Base-by-base conservation (phyloP, 116 monocot species). In the Cymodocea nodosa region DNA sequence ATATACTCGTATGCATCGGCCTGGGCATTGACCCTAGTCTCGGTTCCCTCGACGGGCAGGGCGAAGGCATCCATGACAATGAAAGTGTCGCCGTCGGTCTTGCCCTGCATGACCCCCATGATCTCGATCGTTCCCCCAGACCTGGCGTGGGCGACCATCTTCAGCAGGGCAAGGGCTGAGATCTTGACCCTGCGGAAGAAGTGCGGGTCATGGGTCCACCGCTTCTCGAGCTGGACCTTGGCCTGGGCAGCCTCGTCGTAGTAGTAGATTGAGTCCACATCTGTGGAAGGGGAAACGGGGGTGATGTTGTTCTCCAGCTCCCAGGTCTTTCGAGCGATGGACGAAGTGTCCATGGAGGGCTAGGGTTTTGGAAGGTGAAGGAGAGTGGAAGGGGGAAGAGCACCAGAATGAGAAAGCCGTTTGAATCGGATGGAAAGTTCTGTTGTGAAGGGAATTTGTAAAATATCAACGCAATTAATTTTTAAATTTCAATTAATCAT, bases 81-180 rank as follows among this genome's bases (percentile, higher is more conserved):
- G 35, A 98, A 76, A 51, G 86, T 69, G 66, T 98, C 89, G 17
- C 98, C 92, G 8, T 80, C 88, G 22, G 80, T 88, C 78, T 88
- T 91, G 0, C 98, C 98, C 81, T 98, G 98, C 98, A 98, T 98
- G 12, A 98, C 71, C 17, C 92, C 98, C 98, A 98, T 98, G 51
- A 98, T 74, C 80, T 98, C 98, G 63, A 98, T 98, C 23, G 78
- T 89, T 15, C 98, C 98, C 8, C 98, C 92, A 20, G 98, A 84
- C 65, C 88, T 82, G 53, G 98, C 92, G 71, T 98, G 98, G 35
- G 86, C 89, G 16, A 98, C 98, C 98, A 98, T 98, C 77, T 98
- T 98, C 23, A 98, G 86, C 8, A 98, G 84, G 15, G 98, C 98
- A 17, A 98, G 85, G 5, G 98, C 98, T 6, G 98, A 98, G 30